A percentile compares a stretch with the other conserved stretches of the same genome.
phyloP scores from a whole-genome alignment of 371 early-diverging fungal species.

The Mortierella sp. region DNA sequence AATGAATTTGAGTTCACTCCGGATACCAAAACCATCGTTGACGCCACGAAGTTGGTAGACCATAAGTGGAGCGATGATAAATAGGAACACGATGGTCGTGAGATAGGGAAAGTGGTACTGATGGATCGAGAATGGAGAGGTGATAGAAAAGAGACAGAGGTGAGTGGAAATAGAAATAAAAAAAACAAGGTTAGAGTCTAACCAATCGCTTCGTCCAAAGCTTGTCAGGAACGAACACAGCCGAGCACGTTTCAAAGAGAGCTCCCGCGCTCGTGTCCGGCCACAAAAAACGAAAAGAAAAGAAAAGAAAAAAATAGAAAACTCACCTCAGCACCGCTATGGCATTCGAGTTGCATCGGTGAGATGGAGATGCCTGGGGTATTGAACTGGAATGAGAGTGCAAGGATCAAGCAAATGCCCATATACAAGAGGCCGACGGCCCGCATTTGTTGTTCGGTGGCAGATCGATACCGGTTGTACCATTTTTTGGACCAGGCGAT shows the following conservation, averaged over 20 bases:
- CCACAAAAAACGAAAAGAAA: background rate
- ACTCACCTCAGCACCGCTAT: conserved; percentile 27
- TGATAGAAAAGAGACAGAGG: background rate
- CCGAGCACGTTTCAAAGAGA: too few species aligned
- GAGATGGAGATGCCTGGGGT: background rate
- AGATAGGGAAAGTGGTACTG: conserved; percentile 25
- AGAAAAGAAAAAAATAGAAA: conserved; percentile 2
- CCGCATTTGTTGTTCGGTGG: conserved; percentile 36
- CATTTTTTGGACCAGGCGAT: conserved; percentile 32
- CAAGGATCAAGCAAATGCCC: conserved; percentile 11
- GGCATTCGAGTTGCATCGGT: conserved; percentile 19
- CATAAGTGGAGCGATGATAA: conserved; percentile 34
- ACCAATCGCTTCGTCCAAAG: conserved; percentile 6
- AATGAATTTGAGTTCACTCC: conserved; percentile 37
- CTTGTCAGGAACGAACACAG: conserved; percentile 7
- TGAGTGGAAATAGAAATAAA: background rate
- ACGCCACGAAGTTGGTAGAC: conserved; percentile 24
- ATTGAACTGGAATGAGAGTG: conserved; percentile 3
- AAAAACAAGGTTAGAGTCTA: conserved; percentile 1
- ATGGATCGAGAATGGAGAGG: background rate
- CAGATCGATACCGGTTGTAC: conserved; percentile 42
- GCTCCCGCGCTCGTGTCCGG: too few species aligned
- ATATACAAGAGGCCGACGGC: conserved; percentile 12
- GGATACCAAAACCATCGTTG: conserved; percentile 50
- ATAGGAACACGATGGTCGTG: conserved; percentile 24